Evolutionary conservation across 129 eudicot genomes (phyloP), one percentile per base, ranked within the genome.

Genomic region (Artemisia annua): DNA sequence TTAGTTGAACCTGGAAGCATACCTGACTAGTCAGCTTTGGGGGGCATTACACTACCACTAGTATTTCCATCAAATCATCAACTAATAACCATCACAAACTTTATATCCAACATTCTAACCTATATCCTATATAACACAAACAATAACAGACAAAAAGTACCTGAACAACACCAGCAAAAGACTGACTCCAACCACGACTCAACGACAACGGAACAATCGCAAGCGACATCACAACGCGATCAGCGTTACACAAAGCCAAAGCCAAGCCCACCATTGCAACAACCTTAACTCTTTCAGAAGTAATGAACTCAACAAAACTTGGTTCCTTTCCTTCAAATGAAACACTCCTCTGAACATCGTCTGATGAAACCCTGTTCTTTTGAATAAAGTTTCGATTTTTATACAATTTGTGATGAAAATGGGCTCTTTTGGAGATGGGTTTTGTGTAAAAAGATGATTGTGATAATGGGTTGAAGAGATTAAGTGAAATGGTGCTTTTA

Each of bases 111-210:
- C 55, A 50, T 11, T 50, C 14, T 11, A 50, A 50, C n/a, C 14
- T 50, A 13, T 11, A 50, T 50, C 55, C 1, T 13, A 50, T 13
- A 50, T 50, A 7, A 46, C 8, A 15, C 18, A 74, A 16, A 72
- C 15, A 19, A 48, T 67, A 22, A 66, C n/a, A 32, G 20, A 8
- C 22, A 71, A 68, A 11, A 66, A 4, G 14, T 12, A 93, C 99
- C 99, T 94, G 99, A 77, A 94, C 96, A 66, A 94, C 93, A 57
- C 99, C 99, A n/a, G 93, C 97, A 72, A 94, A 94, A 13, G 99
- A 86, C 35, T 20, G 97, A 51, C 85, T 75, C 97, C 99, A 94
- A 15, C 91, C 91, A 66, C 80, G 84, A 24, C 96, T 79, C 46
- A 77, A 75, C 35, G 96, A 88, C 35, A 94, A 75, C 55, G 99